These are phyloP conservation scores for Stygiomarasmius scandens DNA, from an alignment of 1,284 basidiomycete genomes.

Conservation along the genomic window DNA sequence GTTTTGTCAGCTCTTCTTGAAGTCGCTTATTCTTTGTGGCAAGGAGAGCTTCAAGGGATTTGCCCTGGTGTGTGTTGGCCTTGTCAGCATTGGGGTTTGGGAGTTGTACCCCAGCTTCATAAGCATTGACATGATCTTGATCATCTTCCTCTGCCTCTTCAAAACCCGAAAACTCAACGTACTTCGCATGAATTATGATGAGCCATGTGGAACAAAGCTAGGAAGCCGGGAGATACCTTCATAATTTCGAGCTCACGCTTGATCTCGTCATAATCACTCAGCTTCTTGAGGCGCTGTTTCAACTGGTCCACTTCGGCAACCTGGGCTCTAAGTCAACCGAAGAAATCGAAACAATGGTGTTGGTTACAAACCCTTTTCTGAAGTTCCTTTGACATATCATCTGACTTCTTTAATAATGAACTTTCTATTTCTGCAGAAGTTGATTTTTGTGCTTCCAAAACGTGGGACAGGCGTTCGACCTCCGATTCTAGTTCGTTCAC, in stretches of 20 bases:
- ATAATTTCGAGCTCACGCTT: conserved; percentile 96
- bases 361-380: conserved; percentile 50
- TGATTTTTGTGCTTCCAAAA: conserved; percentile 72
- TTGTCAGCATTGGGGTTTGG: conserved; percentile 89
- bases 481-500: conserved; percentile 76
- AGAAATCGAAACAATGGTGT: neutral
- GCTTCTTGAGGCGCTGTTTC: conserved; percentile 69
- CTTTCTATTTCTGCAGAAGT: conserved; percentile 53
- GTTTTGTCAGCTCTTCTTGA: conserved; percentile 91
- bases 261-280: conserved; percentile 90
- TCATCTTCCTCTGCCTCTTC: conserved; percentile 66
- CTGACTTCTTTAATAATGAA: conserved; percentile 53
- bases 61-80: conserved; percentile 72
- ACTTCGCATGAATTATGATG: conserved; percentile 48
- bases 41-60: conserved; percentile 88
- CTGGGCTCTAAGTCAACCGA: conserved; percentile 30
- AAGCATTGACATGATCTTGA: conserved; percentile 44
- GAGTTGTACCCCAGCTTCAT: conserved; percentile 59
- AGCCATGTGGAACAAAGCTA: neutral
- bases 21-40: conserved; percentile 94
- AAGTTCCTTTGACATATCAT: conserved; percentile 66
- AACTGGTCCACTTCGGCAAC: conserved; percentile 68
- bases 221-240: conserved; percentile 66
- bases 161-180: conserved; percentile 88
- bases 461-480: conserved; percentile 66